Base-by-base conservation (phyloP, 2,329 filamentous ascomycete genomes). In the Calonectria honghensis region DNA sequence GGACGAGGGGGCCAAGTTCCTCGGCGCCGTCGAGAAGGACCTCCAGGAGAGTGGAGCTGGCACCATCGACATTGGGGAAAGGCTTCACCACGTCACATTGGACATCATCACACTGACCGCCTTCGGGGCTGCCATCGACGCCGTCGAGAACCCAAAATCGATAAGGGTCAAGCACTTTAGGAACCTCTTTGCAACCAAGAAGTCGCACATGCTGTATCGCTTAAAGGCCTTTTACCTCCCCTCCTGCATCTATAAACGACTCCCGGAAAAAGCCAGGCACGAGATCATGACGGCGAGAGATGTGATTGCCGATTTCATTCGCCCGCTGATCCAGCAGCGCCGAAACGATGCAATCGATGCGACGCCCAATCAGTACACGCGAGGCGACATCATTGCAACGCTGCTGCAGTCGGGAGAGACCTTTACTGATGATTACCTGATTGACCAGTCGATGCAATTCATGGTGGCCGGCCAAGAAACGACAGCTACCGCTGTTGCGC, bases 81-180 rank as follows among this genome's bases (percentile, higher is more conserved):
- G 91, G 64, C 82, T 91, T 4, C 84, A 83, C 24, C 85, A 88
- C 64, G 85, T 84, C 18, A 79, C 91, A 1, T 88, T 89, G 68
- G 82, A 82, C 4, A 85, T 88, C 1, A 87, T 86, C 7, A 91
- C 91, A 77, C 82, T 91, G 37, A 90, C 88, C n/a, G 68, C 73
- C 9, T 75, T 75, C 41, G 73, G 73, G 24, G 73, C 73, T 54
- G 69, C 73, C n/a, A 75, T 75, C 61, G 37, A 75, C 31, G 73
- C 73, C n/a, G 66, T 75, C 7, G 69, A 75, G 31, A 71, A 75
- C 27, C 73, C 73, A 7, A 20, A 31, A 9, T 73, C 73, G 14
- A 10, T 20, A 35, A 70, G 11, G 14, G 73, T 75, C 14, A 75
- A 73, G 70, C 73, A 75, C 45, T 75, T 75, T 37, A 66, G 73